Base-by-base conservation (phyloP, 2,329 filamentous ascomycete species). In the Elsinoe ampelina region DNA sequence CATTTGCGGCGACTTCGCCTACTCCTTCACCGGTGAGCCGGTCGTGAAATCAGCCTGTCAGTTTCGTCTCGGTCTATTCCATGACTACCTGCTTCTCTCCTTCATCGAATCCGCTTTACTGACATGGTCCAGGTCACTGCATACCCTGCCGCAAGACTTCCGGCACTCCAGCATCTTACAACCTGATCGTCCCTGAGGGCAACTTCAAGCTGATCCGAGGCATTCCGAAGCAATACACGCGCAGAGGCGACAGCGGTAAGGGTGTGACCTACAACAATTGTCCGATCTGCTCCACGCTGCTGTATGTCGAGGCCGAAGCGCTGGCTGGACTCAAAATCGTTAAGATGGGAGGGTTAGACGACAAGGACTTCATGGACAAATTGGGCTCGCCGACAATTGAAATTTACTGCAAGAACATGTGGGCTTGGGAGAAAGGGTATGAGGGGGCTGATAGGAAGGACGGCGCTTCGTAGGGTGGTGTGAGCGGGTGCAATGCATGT, bases 1-100 rank as follows among this genome's bases (percentile, higher is more conserved):
- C 58, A 20, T 67, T 26, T 71, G 70, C 57, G 69, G 68, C 13
- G 66, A 68, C n/a, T 66, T 67, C 52, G 65, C 63, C 13, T 71
- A 70, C 57, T 62, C 70, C 55, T 66, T 68, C 48, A 60, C 63
- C 4, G 66, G 66, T 20, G 66, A 68, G 39, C 64, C 69, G 38
- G 51, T 47, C 10, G 63, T 58, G 10, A 62, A 63, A 13, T 64
- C 66, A 51, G 57, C 63, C 62, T 13, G 34, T 17, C 43, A 5
- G 30, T 20, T 13, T 41, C 48, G 11, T 17, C 13, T 30, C 13
- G 43, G 54, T 22, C 58, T 43, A 10, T 30, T 12, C 13, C 22
- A 10, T 12, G 32, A 15, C 32, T 38, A n/a, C 35, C 7, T 47
- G 30, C 5, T 38, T n/a, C 10, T 11, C 2, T 22, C 19, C 2